A percentile compares a stretch with the other conserved stretches of the same genome.
Evolutionary conservation across 768 basidiomycete species (phyloP).

Genomic region (Tulasnella sp.): DNA sequence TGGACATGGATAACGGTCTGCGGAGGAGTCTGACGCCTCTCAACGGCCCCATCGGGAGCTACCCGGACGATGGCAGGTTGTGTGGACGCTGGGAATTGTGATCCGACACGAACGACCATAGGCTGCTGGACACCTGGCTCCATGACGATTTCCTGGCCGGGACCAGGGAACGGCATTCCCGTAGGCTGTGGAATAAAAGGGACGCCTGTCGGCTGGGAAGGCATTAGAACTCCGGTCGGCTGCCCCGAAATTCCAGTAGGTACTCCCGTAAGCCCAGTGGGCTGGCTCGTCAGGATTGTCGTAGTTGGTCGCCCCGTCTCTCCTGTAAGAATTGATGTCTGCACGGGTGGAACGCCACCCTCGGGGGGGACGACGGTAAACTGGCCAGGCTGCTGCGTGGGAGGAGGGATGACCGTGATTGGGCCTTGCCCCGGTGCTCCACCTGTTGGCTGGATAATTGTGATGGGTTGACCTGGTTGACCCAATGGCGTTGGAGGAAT

Average conservation of each 20-base stretch:
- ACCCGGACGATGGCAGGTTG: neutral
- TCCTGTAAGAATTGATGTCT: neutral
- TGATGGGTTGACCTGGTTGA: neutral
- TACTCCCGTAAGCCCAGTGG: neutral
- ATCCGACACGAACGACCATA: neutral
- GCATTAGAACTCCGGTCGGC: neutral
- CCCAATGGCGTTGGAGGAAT: neutral
- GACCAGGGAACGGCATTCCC: neutral
- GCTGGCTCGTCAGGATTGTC: neutral
- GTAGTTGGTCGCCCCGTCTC: neutral
- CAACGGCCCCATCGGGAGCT: neutral
- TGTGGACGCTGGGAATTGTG: neutral
- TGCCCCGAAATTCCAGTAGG: neutral
- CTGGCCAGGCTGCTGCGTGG: neutral
- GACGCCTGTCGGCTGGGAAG: neutral
- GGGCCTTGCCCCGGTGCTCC: neutral
- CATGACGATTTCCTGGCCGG: neutral
- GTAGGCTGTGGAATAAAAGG: neutral
- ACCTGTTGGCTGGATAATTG: neutral
- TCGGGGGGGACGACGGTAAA: neutral
- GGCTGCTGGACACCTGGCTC: neutral
- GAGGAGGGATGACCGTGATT: neutral
- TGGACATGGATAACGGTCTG: slow-evolving; percentile 6
- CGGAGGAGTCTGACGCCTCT: neutral
- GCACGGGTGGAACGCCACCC: neutral